Evolutionary conservation across 2,329 filamentous ascomycete genomes (phyloP), one percentile per base, ranked within the genome.

Genomic region (Thielaviopsis musarum): DNA sequence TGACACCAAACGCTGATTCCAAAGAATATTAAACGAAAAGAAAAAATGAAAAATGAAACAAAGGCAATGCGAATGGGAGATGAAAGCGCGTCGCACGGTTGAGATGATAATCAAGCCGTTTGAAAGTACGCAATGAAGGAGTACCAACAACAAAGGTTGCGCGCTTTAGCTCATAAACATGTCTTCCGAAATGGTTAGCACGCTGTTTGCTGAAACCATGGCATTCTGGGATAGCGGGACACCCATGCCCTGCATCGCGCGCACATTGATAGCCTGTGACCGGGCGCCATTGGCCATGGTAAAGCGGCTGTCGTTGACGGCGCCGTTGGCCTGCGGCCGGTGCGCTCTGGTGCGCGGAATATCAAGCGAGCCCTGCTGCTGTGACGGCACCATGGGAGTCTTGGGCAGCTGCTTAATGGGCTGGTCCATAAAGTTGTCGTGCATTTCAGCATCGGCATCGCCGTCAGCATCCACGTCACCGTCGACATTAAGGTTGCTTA

Each of bases 391-490:
- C 48, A 62, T 62, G 19, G 56, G 59, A 2, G 59, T 55, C 53
- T 61, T 61, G 15, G 34, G 24, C 19, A 58, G 10, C 5, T 69
- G 64, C 61, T 75, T 74, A 6, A 69, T 64, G 3, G 71, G 67
- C 26, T 72, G 52, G 30, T 59, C 56, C 12, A 59, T 52, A 26
- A 80, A 78, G 57, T 79, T 78, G 45, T 82, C 79, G 53, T 82
- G 79, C 79, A 82, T 82, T 60, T 77, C 75, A 9, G 71, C 71
- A 59, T 73, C 72, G 4, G 69, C 72, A 63, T 73, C 72, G 58
- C 71, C 70, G 53, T 73, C 72, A 49, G 56, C 58, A 12, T 58
- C 59, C 2, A 13, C 54, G 22, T 62, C 62, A 3, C 45, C 60
- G 28, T 63, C 69, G 66, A 59, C 66, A 21, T 74, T 70, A 7